phyloP scores from a whole-genome alignment of 345 rosid genomes.

The Citrus hindsii region DNA sequence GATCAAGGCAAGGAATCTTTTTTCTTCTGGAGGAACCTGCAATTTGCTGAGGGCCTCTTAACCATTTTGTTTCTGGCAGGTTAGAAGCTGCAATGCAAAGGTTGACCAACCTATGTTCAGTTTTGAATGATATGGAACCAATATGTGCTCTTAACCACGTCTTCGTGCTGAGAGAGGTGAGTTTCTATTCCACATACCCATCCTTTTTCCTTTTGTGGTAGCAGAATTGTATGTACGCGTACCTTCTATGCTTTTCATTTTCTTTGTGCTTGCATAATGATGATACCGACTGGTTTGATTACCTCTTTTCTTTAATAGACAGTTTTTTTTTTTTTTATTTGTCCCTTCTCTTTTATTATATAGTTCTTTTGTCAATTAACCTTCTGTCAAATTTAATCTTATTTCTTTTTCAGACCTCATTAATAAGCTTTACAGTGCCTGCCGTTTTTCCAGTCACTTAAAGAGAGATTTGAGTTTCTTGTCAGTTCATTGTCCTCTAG shows the following conservation, averaged over 20 bases:
- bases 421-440: neutral
- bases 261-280: neutral
- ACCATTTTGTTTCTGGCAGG: constrained; percentile 48
- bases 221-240: neutral
- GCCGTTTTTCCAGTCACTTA: neutral
- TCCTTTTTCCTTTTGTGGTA: constrained; percentile 4
- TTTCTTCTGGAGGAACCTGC: constrained; percentile 8
- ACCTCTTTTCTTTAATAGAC: neutral
- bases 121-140: constrained; percentile 99
- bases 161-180: constrained; percentile 96
- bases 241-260: neutral
- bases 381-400: neutral
- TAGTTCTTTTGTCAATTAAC: neutral
- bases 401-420: neutral
- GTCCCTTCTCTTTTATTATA: neutral
- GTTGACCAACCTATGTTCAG: constrained; percentile 86
- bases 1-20: neutral
- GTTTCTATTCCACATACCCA: constrained; percentile 6
- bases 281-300: neutral
- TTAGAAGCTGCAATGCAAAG: constrained; percentile 99
- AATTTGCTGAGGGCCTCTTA: neutral
- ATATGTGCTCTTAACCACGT: constrained; percentile 97
- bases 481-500: neutral
- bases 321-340: neutral
- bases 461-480: neutral